Conservation (phyloP, 2,329 filamentous ascomycete genomes). For the Aspergillus fijiensis region DNA sequence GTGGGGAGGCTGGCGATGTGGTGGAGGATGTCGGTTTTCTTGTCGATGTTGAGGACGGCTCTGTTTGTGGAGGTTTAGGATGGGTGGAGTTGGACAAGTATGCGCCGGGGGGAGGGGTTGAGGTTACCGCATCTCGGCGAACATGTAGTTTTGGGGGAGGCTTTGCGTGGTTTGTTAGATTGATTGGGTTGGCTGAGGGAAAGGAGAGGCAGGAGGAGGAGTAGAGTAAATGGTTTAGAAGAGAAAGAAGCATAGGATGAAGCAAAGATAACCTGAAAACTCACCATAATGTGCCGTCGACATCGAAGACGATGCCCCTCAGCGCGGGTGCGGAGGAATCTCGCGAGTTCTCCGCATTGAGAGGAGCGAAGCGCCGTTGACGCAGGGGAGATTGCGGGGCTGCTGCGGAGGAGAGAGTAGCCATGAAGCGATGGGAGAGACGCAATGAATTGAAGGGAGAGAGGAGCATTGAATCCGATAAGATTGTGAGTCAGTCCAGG, state of each 20-base stretch:
- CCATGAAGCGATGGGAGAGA: slow-evolving; percentile 19
- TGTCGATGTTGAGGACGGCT: slow-evolving; percentile 68
- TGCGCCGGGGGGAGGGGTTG: not conserved
- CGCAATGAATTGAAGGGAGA: not conserved
- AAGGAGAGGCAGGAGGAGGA: not conserved
- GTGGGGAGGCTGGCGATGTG: slow-evolving; percentile 76
- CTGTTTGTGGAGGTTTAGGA: slow-evolving; percentile 20
- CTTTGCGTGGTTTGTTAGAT: slow-evolving; percentile 45
- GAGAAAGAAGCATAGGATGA: not conserved
- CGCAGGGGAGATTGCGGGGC: slow-evolving; percentile 22
- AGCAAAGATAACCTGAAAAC: slow-evolving; percentile 31
- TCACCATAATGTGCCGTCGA: slow-evolving; percentile 91
- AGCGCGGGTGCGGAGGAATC: slow-evolving; percentile 44
- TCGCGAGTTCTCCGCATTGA: slow-evolving; percentile 37
- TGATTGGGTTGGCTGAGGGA: not conserved
- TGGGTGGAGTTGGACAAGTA: not conserved
- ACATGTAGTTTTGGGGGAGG: slow-evolving; percentile 94
- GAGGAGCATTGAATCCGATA: not conserved
- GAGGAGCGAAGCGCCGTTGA: slow-evolving; percentile 52
- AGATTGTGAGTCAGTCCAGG: not conserved
- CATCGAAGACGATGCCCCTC: slow-evolving; percentile 76
- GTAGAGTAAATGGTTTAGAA: not conserved
- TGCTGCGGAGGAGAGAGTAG: slow-evolving; percentile 13
- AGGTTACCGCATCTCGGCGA: slow-evolving; percentile 71
- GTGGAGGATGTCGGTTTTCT: slow-evolving; percentile 77